Conservation (phyloP, 768 basidiomycete species). For the Lactifluus hygrophoroides region DNA sequence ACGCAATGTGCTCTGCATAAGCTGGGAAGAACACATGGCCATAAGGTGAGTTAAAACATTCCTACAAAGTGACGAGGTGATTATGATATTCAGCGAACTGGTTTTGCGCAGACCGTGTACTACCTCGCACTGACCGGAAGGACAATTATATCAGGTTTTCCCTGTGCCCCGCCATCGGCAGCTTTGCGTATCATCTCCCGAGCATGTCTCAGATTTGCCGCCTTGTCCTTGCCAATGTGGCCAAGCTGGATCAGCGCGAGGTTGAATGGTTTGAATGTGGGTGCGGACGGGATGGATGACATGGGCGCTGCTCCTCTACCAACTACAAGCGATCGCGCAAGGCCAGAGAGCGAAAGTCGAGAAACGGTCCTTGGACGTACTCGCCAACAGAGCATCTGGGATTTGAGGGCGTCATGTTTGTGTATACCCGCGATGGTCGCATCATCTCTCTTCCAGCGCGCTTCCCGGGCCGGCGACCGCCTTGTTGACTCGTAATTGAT, state of each 20-base stretch:
- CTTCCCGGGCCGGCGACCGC: too few species aligned
- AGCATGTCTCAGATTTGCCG: constrained; percentile 76
- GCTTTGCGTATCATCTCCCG: constrained; percentile 72
- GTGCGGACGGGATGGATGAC: constrained; percentile 22
- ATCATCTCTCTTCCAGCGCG: too few species aligned
- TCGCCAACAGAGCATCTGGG: constrained; percentile 4
- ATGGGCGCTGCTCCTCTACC: neutral
- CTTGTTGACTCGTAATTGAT: too few species aligned
- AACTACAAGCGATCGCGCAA: neutral
- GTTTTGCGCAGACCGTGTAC: constrained; percentile 24
- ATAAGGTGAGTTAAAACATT: constrained; percentile 86
- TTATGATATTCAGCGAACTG: neutral
- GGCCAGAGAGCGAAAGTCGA: neutral
- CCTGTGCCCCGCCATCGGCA: constrained; percentile 28
- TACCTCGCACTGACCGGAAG: constrained; percentile 51
- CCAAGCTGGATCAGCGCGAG: constrained; percentile 90
- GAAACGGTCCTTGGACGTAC: neutral
- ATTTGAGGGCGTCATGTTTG: neutral
- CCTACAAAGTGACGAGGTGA: constrained; percentile 30
- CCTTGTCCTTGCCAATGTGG: constrained; percentile 59
- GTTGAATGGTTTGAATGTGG: constrained; percentile 61
- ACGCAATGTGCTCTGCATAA: constrained; percentile 75
- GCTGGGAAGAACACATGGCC: constrained; percentile 72
- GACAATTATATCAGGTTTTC: constrained; percentile 74
- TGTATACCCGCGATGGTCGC: neutral